phyloP scores from a whole-genome alignment of 768 basidiomycete genomes.

The Mycena crocata region DNA sequence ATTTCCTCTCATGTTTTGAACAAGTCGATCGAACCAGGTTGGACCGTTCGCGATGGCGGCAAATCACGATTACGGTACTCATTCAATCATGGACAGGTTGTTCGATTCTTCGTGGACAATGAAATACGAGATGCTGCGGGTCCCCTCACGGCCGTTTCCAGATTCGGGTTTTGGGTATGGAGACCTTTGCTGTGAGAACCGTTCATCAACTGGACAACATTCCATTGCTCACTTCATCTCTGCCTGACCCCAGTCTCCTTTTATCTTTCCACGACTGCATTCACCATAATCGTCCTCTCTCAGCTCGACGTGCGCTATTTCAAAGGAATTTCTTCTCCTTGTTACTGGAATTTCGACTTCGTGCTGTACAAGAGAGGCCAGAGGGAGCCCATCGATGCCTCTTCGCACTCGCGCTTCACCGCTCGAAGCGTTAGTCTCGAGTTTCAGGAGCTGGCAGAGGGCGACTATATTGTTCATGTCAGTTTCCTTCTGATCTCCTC shows the following conservation, averaged over 20 bases:
- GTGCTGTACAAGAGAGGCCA: conserved; percentile 40
- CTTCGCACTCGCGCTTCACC: conserved; percentile 34
- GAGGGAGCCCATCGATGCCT: conserved; percentile 31
- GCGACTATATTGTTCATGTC: conserved; percentile 32
- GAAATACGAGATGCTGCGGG: conserved; percentile 23
- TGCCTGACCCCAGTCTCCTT: conserved; percentile 40
- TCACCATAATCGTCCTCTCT: conserved; percentile 44
- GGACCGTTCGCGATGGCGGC: not conserved
- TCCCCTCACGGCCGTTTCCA: conserved; percentile 25
- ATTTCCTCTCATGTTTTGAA: conserved; percentile 29
- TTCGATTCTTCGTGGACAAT: conserved; percentile 30
- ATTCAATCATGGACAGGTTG: conserved; percentile 6
- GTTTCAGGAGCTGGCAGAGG: conserved; percentile 27
- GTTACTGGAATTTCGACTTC: conserved; percentile 46
- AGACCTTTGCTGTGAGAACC: conserved; percentile 31
- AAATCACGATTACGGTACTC: not conserved
- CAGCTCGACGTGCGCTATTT: conserved; percentile 47
- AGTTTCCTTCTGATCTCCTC: not conserved
- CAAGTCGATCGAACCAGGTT: conserved; percentile 29
- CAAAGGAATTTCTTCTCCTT: conserved; percentile 37
- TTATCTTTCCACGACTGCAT: conserved; percentile 34
- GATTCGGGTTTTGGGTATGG: conserved; percentile 24
- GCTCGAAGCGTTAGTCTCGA: conserved; percentile 40
- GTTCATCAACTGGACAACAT: not conserved
- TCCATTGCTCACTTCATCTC: not conserved